Evolutionary conservation across 1,139 yeast genomes (phyloP), one percentile per base, ranked within the genome.

Genomic region (Candida sp.): DNA sequence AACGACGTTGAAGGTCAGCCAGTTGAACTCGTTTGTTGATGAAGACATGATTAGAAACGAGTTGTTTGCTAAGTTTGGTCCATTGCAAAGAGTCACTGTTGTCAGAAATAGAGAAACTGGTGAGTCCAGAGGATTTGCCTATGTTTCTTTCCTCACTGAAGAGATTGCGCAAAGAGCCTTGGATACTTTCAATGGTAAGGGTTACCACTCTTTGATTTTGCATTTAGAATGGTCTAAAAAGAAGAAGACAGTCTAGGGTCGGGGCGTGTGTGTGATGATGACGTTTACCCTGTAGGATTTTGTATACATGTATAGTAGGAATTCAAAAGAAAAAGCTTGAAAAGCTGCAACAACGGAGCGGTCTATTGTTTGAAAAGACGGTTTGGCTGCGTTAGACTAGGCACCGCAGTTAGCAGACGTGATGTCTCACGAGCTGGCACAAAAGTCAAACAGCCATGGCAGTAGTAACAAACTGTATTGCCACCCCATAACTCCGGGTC

Each of bases 81-180:
- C 86, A 55, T 81, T 92, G 61, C 85, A 83, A 62, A 87, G 97
- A 75, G 90, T 90, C 60, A 88, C 88, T 59, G 80, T 94, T 58
- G 94, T 92, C 56, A 88, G 91, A 76, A 91, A 93, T 77, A 88
- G 92, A 75, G 97, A 90, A 63, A 94, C 98, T 32, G 96, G 97
- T 57, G 88, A 88, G 70, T 90, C 97, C 51, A 88, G 94, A 77
- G 99, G 99, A 62, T 86, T 93, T 72, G 99, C 99, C n/a, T 94
- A 91, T 70, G 96, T 93, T 58, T 88, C 96, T 52, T 93, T 90
- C 73, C 83, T 81, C 47, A 78, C 86, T 54, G 87, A 84, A 65
- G 70, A 72, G 51, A 77, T 77, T 62, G 99, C 98, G 45, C 88
- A 89, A 72, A 73, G 70, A 59, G 98, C 98, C 46, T 78, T 88